These are phyloP conservation scores for Auriscalpium vulgare DNA, from an alignment of 768 basidiomycete species.

Conservation along the genomic window DNA sequence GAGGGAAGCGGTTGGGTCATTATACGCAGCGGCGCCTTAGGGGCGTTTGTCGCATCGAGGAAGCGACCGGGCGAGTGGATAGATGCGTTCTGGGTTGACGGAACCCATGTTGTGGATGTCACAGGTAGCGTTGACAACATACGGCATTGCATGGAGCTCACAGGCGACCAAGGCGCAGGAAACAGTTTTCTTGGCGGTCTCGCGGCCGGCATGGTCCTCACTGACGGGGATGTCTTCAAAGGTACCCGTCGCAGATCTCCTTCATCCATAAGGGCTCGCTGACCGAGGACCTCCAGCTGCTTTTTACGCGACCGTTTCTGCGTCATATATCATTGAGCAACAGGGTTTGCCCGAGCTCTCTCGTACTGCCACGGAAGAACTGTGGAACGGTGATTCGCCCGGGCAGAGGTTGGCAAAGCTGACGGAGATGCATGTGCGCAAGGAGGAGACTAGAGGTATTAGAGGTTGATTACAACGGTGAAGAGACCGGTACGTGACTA, in stretches of 20 bases:
- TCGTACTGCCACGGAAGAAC: slow-evolving; percentile 17
- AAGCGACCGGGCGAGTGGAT: slow-evolving; percentile 48
- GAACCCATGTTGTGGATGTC: slow-evolving; percentile 62
- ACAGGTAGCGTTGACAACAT: slow-evolving; percentile 45
- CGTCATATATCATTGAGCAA: slow-evolving; percentile 81
- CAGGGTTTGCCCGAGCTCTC: slow-evolving; percentile 58
- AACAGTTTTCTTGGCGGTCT: slow-evolving; percentile 85
- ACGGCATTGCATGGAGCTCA: background rate
- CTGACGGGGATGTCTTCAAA: slow-evolving; percentile 51
- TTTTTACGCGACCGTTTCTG: slow-evolving; percentile 71
- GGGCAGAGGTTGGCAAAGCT: slow-evolving; percentile 46
- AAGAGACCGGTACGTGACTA: background rate
- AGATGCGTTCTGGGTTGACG: slow-evolving; percentile 62
- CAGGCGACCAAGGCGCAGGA: slow-evolving; percentile 61
- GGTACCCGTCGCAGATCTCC: slow-evolving; percentile 36
- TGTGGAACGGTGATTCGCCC: slow-evolving; percentile 73
- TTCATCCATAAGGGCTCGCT: no score
- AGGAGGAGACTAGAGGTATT: slow-evolving; percentile 11
- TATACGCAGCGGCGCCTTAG: slow-evolving; percentile 67
- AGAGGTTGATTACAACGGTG: background rate
- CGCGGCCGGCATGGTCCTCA: slow-evolving; percentile 57
- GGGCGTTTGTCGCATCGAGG: slow-evolving; percentile 54
- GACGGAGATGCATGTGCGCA: slow-evolving; percentile 31
- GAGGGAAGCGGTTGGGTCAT: slow-evolving; percentile 51
- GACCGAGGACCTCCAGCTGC: slow-evolving; percentile 35